Evolutionary conservation across 345 rosid species (phyloP), one percentile per base, ranked within the genome.

Genomic region (Populus deltoides): DNA sequence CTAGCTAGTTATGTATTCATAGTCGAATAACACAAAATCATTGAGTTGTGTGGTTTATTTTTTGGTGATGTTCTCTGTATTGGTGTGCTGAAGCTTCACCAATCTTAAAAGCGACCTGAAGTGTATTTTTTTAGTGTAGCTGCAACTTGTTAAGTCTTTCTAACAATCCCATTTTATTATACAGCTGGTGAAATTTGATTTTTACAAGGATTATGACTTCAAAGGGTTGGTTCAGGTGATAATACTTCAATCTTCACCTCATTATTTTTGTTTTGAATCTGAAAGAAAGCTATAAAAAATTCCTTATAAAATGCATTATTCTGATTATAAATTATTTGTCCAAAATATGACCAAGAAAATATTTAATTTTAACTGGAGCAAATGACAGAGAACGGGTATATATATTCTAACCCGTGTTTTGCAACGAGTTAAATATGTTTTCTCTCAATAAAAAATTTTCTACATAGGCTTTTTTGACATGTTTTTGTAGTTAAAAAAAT

Each of bases 321-420:
- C 27, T 1, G 5, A n/a, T n/a, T 57, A n/a, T 57, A n/a, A 57
- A n/a, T n/a, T 8, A 55, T 24, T 9, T 8, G 11, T n/a, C 25
- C 13, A 57, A 2, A 10, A 41, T 12, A 41, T 9, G 13, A 22
- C 1, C 7, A 16, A 49, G 7, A 49, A 49, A 10, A 55, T 3
- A 55, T n/a, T n/a, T 57, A 24, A n/a, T 57, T 57, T 9, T 10
- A 5, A 15, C 51, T 4, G 51, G 51, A 0, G 51, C 11, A 13
- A 45, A 45, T 45, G 51, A 0, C 11, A 45, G 51, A 45, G 49
- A 45, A n/a, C n/a, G n/a, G n/a, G n/a, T n/a, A n/a, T n/a, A n/a
- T n/a, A n/a, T n/a, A n/a, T n/a, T n/a, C n/a, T n/a, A n/a, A n/a
- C 5, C 3, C 6, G 0, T 33, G 0, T 0, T 33, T 33, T 33